Percentiles rank a stretch among this genome's conserved stretches.
phyloP scores from a whole-genome alignment of 108 stramenopile genomes.

The Cyclostephanos invisitatus region DNA sequence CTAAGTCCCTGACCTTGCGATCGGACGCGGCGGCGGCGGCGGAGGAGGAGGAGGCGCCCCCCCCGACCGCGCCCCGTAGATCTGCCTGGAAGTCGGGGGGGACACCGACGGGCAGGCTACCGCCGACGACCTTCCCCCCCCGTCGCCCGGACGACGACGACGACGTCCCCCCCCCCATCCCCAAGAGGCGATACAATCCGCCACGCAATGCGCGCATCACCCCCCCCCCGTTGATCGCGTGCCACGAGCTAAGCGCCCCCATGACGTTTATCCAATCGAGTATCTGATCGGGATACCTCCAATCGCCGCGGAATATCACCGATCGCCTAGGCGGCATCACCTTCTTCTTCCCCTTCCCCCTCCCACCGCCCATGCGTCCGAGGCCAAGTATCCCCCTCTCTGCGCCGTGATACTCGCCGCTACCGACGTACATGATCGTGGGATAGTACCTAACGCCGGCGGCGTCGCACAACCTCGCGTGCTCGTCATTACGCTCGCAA shows the following conservation, averaged over 20 bases:
- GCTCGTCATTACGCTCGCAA: slow-evolving; percentile 66
- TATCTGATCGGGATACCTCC: slow-evolving; percentile 70
- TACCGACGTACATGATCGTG: slow-evolving; percentile 75
- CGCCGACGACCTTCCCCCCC: slow-evolving; percentile 12
- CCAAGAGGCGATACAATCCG: slow-evolving; percentile 50
- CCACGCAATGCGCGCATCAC: slow-evolving; percentile 47
- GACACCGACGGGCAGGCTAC: slow-evolving; percentile 50
- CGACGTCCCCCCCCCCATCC: slow-evolving; percentile 8
- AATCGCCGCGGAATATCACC: slow-evolving; percentile 76
- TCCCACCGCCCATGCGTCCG: slow-evolving; percentile 48
- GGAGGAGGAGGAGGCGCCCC: not conserved
- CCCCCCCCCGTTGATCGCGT: slow-evolving; percentile 62
- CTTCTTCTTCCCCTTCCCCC: slow-evolving; percentile 48
- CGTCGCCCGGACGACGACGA: not conserved
- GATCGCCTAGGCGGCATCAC: slow-evolving; percentile 56
- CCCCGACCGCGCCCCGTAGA: slow-evolving; percentile 27
- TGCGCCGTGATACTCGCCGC: slow-evolving; percentile 65
- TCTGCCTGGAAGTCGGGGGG: slow-evolving; percentile 40
- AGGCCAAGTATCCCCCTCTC: slow-evolving; percentile 41
- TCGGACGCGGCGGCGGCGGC: not conserved
- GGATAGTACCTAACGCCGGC: slow-evolving; percentile 66
- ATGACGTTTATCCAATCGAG: slow-evolving; percentile 83
- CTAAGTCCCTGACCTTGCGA: slow-evolving; percentile 25
- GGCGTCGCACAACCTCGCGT: slow-evolving; percentile 54
- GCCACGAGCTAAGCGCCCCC: slow-evolving; percentile 73